Evolutionary conservation across 441 rosid genomes (phyloP), one percentile per base, ranked within the genome.

Genomic region (Erodium trifolium): DNA sequence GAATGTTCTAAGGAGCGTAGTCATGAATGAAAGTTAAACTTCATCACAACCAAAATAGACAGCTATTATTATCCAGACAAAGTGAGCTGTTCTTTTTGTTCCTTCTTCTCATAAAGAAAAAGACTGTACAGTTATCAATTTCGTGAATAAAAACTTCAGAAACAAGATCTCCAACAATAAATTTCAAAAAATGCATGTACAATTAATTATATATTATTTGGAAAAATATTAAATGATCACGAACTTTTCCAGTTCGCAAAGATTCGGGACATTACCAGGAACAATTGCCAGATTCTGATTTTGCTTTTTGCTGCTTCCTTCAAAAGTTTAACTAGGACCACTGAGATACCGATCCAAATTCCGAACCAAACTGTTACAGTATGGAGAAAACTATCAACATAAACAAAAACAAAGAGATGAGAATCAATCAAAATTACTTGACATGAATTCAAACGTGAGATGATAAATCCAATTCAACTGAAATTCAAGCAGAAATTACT

Each of bases 1-100:
- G 17, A 49, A 49, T 13, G 57, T 12, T 13, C 57, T 49, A 13
- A 49, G 5, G 10, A 13, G 57, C 16, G 13, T 12, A 49, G 17
- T 49, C 57, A n/a, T n/a, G 13, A 3, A 65, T 67, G 77, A 65
- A 76, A 72, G 59, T 55, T 49, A 49, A 49, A 12, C 11, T 49
- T 49, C 57, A 49, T 49, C 16, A 67, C 39, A 78, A 34, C 63
- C 63, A 45, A 55, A 81, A 76, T 66, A 43, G 87, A 85, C 83
- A 78, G 82, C 85, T 75, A 81, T 77, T 67, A 69, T 72, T 12
- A 49, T 67, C 70, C 68, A 68, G 63, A 77, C 65, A 67, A 65
- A 63, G 51, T 78, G 80, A 83, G 85, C 80, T 76, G 88, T 82
- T 71, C 76, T 79, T 80, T 82, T 86, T 83, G 76, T 79, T 79